Evolutionary conservation across 768 basidiomycete genomes (phyloP).

Genomic region (Saitozyma podzolica): DNA sequence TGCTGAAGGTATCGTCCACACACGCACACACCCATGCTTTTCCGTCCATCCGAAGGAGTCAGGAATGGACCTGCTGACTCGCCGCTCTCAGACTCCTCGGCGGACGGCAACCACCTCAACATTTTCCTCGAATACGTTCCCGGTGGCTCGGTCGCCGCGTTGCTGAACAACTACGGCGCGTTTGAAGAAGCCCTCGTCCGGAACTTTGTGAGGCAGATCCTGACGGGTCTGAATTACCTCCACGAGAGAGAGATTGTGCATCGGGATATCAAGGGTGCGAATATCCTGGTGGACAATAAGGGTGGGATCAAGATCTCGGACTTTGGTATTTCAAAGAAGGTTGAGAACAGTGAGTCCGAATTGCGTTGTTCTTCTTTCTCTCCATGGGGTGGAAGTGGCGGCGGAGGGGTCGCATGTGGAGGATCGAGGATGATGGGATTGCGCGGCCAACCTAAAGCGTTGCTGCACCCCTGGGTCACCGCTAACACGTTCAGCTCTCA

Average conservation of each 20-base stretch:
- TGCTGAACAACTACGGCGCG: conserved; percentile 86
- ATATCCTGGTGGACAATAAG: conserved; percentile 97
- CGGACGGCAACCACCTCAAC: conserved; percentile 85
- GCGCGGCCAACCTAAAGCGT: too few relatives aligned
- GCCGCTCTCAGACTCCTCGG: conserved; percentile 72
- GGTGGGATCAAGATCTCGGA: conserved; percentile 97
- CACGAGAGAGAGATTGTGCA: conserved; percentile 94
- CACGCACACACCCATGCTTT: too few relatives aligned
- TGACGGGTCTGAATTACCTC: conserved; percentile 82
- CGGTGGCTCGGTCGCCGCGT: conserved; percentile 86
- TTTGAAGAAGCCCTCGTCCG: conserved; percentile 90
- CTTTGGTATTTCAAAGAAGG: conserved; percentile 96
- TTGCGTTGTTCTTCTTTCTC: too few relatives aligned
- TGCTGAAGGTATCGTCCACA: too few relatives aligned
- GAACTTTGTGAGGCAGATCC: conserved; percentile 88
- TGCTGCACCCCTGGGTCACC: not conserved
- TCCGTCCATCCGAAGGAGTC: too few relatives aligned
- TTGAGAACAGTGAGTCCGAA: conserved; percentile 79
- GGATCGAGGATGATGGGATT: too few relatives aligned
- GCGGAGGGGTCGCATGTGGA: too few relatives aligned
- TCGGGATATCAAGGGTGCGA: conserved; percentile 98
- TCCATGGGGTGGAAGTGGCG: too few relatives aligned
- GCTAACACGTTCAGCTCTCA: conserved; percentile 42
- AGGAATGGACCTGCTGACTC: not conserved
- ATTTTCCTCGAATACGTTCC: conserved; percentile 98